Conservation (phyloP, 345 rosid genomes). For the Leavenworthia alabamica region DNA sequence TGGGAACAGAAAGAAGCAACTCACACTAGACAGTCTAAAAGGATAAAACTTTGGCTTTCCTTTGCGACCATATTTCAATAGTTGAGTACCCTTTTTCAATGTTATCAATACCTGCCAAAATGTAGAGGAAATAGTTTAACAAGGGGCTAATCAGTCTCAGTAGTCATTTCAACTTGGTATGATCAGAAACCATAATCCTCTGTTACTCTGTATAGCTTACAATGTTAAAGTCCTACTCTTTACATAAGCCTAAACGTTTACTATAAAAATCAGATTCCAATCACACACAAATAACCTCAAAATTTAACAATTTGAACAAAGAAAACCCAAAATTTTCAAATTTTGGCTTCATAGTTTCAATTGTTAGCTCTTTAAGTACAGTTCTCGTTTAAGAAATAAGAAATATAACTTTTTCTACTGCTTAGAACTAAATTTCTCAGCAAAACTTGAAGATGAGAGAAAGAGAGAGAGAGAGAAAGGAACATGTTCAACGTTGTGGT, state of each 20-base stretch:
- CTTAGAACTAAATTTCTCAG: not conserved
- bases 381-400: not conserved
- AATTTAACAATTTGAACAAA: not conserved
- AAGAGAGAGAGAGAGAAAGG: constrained; percentile 9
- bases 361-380: not conserved
- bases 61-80: constrained; percentile 88
- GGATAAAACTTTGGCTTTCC: constrained; percentile 91
- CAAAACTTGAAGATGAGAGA: not conserved
- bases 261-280: constrained; percentile 1
- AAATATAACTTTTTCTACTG: not conserved
- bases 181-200: not conserved
- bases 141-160: not conserved
- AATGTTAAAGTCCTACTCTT: constrained; percentile 5
- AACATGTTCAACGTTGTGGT: constrained; percentile 79
- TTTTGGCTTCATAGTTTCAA: not conserved
- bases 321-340: not conserved
- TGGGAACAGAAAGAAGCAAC: constrained; percentile 26
- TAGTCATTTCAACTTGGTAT: not conserved
- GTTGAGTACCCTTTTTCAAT: constrained; percentile 88
- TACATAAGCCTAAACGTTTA: not conserved
- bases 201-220: not conserved
- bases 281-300: not conserved
- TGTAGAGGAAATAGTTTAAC: not conserved
- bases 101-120: constrained; percentile 68
- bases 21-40: constrained; percentile 86